Percentiles rank a stretch among this genome's conserved stretches.
phyloP scores from a whole-genome alignment of 768 basidiomycete species.

The Hypholoma sublateritium region DNA sequence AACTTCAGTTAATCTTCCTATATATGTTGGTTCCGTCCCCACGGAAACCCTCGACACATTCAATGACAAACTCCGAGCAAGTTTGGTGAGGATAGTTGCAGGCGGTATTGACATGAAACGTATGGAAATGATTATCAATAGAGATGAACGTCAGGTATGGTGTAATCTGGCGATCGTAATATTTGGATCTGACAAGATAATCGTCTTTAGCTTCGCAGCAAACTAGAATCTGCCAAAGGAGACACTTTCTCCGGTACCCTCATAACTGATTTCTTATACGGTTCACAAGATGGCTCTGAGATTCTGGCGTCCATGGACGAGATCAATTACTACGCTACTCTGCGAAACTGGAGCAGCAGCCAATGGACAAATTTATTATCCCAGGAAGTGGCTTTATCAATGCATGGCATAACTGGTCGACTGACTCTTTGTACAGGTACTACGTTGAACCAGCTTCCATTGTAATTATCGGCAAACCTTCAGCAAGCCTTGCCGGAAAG shows the following conservation, averaged over 20 bases:
- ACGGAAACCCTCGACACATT: conserved; percentile 75
- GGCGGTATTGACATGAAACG: conserved; percentile 89
- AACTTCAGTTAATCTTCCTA: conserved; percentile 66
- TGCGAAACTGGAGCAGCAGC: conserved; percentile 70
- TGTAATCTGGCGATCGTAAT: neutral
- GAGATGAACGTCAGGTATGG: conserved; percentile 83
- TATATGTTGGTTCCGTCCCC: conserved; percentile 85
- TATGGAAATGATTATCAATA: conserved; percentile 82
- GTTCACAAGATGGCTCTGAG: conserved; percentile 78
- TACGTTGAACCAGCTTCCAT: conserved; percentile 71
- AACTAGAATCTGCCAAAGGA: conserved; percentile 79
- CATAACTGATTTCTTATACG: conserved; percentile 87
- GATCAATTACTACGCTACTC: conserved; percentile 63
- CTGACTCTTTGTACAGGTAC: conserved; percentile 51
- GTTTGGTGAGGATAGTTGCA: conserved; percentile 65
- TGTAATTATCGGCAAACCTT: conserved; percentile 87
- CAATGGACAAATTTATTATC: conserved; percentile 79
- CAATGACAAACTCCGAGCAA: conserved; percentile 62
- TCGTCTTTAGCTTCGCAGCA: conserved; percentile 66
- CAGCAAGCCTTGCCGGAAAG: conserved; percentile 75
- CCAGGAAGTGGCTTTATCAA: conserved; percentile 43
- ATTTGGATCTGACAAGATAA: conserved; percentile 7
- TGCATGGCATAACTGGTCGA: neutral
- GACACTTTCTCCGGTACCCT: conserved; percentile 75
- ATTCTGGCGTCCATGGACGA: conserved; percentile 75